Percentiles rank a stretch among this genome's conserved stretches.
phyloP scores from a whole-genome alignment of 192 early-diverging fungal genomes.

The Haplosporangium gracile region DNA sequence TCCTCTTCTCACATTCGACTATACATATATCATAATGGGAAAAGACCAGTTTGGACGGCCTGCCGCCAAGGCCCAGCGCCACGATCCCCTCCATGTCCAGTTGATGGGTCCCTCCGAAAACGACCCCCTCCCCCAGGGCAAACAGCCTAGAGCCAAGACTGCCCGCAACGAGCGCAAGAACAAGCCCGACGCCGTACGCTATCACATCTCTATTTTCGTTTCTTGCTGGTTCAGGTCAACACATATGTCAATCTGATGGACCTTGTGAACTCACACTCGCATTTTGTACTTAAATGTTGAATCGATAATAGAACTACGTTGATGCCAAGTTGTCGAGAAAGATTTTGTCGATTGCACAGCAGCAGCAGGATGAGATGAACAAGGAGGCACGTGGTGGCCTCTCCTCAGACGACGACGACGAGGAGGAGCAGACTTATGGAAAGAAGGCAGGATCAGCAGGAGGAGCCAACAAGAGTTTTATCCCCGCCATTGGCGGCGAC shows the following conservation, averaged over 20 bases:
- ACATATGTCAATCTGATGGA: too few relatives aligned
- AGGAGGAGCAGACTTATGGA: constrained; percentile 56
- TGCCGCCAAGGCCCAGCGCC: constrained; percentile 63
- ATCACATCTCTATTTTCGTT: neutral
- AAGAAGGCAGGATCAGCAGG: constrained; percentile 36
- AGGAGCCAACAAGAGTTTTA: constrained; percentile 34
- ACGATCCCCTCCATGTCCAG: constrained; percentile 91
- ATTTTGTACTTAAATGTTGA: neutral
- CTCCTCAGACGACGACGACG: constrained; percentile 57
- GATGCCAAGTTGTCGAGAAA: constrained; percentile 92
- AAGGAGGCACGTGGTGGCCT: constrained; percentile 56
- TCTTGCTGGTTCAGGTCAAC: neutral
- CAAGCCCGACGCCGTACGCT: constrained; percentile 66
- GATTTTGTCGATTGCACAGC: constrained; percentile 87
- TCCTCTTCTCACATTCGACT: neutral
- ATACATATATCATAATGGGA: constrained; percentile 58
- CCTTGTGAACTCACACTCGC: neutral
- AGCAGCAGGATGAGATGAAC: constrained; percentile 93
- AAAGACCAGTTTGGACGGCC: constrained; percentile 62
- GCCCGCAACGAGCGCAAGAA: constrained; percentile 69
- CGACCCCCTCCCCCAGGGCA: constrained; percentile 59
- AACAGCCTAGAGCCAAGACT: constrained; percentile 67
- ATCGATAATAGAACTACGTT: constrained; percentile 70
- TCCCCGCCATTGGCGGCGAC: constrained; percentile 67
- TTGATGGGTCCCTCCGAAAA: constrained; percentile 73